Conservation (phyloP, 495 filamentous ascomycete species). For the Penicillium chermesinum region DNA sequence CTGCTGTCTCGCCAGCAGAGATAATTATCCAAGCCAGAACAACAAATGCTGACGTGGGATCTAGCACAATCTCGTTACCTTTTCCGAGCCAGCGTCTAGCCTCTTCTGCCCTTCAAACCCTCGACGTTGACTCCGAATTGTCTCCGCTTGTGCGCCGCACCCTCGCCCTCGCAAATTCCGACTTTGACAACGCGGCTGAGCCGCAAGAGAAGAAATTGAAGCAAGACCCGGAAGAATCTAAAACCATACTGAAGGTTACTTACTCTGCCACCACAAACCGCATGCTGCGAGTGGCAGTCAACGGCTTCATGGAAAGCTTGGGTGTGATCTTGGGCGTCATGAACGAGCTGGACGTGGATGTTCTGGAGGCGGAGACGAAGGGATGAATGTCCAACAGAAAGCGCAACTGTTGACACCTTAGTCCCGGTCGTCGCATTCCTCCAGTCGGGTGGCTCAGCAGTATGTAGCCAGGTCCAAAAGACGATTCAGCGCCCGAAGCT, state of each 20-base stretch:
- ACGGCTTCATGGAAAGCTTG: conserved; percentile 94
- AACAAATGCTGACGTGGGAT: conserved; percentile 1
- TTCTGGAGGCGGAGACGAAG: conserved; percentile 43
- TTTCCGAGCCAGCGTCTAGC: conserved; percentile 80
- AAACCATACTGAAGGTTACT: conserved; percentile 61
- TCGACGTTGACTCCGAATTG: conserved; percentile 84
- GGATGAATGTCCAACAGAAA: conserved; percentile 12
- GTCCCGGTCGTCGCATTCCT: not conserved
- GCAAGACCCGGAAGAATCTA: conserved; percentile 33
- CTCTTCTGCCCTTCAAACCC: conserved; percentile 63
- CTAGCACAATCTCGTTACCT: conserved; percentile 73
- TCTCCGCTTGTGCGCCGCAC: conserved; percentile 73
- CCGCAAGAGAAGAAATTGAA: conserved; percentile 24
- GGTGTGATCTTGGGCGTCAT: conserved; percentile 78
- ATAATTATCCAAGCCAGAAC: not conserved
- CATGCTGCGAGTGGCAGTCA: conserved; percentile 94
- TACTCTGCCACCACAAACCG: conserved; percentile 91
- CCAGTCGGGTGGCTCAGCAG: not conserved
- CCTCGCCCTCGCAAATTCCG: conserved; percentile 50
- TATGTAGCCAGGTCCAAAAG: not conserved
- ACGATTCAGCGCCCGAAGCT: not conserved
- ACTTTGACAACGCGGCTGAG: conserved; percentile 14
- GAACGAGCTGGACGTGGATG: conserved; percentile 84
- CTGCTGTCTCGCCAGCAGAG: too few species aligned
- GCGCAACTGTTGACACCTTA: not conserved